Evolutionary conservation across 371 early-diverging fungal species (phyloP), one percentile per base, ranked within the genome.

Genomic region (Mortierella sp.): DNA sequence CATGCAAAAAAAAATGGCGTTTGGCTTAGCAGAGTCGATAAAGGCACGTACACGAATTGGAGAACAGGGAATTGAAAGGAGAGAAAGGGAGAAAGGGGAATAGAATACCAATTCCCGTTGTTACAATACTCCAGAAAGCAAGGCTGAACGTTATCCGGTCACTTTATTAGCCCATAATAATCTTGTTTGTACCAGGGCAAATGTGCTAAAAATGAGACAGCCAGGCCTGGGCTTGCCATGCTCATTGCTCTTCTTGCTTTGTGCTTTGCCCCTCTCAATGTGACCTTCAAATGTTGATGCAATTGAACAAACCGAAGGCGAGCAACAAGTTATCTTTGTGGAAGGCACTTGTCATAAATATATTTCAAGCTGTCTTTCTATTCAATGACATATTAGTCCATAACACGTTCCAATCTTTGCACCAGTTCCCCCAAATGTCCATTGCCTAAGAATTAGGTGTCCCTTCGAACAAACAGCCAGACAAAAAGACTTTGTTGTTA

Each of bases 371-470:
- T 58, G 14, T 14, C 27, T 14, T 63, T 35, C 32, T 32, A 63
- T 63, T 63, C 63, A 63, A 18, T 63, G 51, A 51, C 51, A 51
- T 35, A 29, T 60, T 32, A 32, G 14, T 29, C 18, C 35, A 63
- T 63, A 35, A 63, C 63, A 63, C 63, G 63, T 35, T 35, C 63
- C 27, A 27, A 27, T 27, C 12, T 27, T 7, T 56, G 12, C 27
- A 12, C n/a, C 58, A 27, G 4, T 51, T 51, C 58, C 63, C 63
- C 63, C 63, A 63, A 63, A 63, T 35, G 35, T 63, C 63, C 63
- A 63, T 56, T 56, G 58, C 29, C 58, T 56, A 56, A 56, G 58
- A 56, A 27, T 27, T 56, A 27, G 29, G 29, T 55, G 11, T 8
- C 58, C 58, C 27, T 11, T 56, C 27, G 58, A 56, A 56, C 56